Evolutionary conservation across 306 rosid species (phyloP), one percentile per base, ranked within the genome.

Genomic region (Lathyrus sativus): DNA sequence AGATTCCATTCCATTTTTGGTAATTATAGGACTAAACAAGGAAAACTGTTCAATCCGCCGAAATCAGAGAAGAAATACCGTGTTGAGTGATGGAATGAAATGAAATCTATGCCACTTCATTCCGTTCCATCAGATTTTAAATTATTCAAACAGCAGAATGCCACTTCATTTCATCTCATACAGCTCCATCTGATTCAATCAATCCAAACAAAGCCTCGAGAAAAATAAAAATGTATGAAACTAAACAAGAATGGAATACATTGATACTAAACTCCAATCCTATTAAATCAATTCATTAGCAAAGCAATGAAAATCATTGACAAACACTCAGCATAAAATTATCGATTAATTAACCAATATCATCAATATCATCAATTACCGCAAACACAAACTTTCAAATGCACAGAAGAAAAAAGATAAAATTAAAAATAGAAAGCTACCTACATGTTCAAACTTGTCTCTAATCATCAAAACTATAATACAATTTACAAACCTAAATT

Each of bases 311-410:
- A 74, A 74, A 13, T 22, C 3, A 65, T 65, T 28, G 49, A 53
- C 74, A 69, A 24, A 39, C 31, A 62, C 39, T 51, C 62, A 43
- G 39, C 74, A 71, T 8, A 74, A 14, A 18, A 53, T 56, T 17
- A 48, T 26, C 48, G 38, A 67, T 22, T 10, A 33, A 64, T 63
- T 31, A 19, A 74, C 68, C 31, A 62, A 50, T 24, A 42, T 39
- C 18, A 60, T 68, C 31, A 62, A 50, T 24, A 42, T 39, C 14
- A 60, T 68, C 12, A 2, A 68, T 35, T 50, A 57, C 31, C 12
- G 65, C 26, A 28, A 22, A 44, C 73, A 57, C 37, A 77, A 74
- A 29, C 67, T 59, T 42, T 78, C 65, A 37, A 70, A 63, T 26
- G 19, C 59, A 43, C 12, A 19, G 8, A 38, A 35, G 2, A 35